Conservation (phyloP, 208 protist species). For the Acanthamoeba triangularis region DNA sequence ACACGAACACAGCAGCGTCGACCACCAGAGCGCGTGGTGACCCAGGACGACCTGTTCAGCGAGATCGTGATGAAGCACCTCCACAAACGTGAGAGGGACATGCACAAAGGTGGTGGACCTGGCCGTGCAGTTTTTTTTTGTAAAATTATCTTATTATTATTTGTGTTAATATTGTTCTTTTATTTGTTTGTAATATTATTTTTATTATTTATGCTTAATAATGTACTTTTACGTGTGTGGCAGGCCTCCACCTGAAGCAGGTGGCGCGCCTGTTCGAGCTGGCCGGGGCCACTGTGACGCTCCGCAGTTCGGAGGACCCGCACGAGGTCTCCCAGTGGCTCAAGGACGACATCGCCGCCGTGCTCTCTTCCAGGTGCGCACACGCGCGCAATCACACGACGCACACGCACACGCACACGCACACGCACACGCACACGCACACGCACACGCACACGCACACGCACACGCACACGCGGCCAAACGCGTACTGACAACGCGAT, state of each 20-base stretch:
- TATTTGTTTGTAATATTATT: too few relatives aligned
- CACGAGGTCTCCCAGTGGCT: neutral
- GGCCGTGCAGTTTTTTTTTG: too few relatives aligned
- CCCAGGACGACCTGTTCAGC: neutral
- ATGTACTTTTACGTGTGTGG: too few relatives aligned
- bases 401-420: too few relatives aligned
- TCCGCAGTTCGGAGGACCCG: neutral
- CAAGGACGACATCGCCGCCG: neutral
- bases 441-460: too few relatives aligned
- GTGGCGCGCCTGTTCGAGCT: neutral
- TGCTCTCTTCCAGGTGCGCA: neutral
- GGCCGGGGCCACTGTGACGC: neutral
- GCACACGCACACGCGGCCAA: too few relatives aligned
- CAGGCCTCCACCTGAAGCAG: neutral
- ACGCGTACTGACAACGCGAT: too few relatives aligned
- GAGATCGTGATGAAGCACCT: conserved; percentile 4
- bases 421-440: too few relatives aligned
- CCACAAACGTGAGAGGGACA: conserved; percentile 8
- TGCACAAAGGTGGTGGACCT: neutral
- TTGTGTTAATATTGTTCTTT: neutral
- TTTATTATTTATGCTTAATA: too few relatives aligned
- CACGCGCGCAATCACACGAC: too few relatives aligned
- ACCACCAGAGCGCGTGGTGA: neutral
- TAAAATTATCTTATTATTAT: neutral
- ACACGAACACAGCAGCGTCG: neutral